These are phyloP conservation scores for Suaeda aralocaspica DNA, from an alignment of 148 eudicot species.

Conservation along the genomic window DNA sequence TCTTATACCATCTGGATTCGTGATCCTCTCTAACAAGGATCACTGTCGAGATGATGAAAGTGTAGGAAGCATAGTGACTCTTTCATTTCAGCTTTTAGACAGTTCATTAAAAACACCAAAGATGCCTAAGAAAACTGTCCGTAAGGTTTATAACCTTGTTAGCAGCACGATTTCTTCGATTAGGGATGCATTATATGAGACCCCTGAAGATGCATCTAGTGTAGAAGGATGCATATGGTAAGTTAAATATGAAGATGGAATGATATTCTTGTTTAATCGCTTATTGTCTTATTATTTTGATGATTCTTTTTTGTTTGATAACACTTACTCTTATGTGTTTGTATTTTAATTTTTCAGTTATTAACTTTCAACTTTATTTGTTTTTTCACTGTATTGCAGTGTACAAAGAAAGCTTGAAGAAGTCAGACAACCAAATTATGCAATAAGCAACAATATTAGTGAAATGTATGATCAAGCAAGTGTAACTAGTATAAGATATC, in stretches of 20 bases:
- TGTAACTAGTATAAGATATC: not conserved
- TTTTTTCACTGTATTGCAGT: not conserved
- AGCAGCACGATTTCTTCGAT: slow-evolving; percentile 28
- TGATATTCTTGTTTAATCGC: no score
- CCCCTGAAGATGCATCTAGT: slow-evolving; percentile 10
- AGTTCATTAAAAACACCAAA: slow-evolving; percentile 20
- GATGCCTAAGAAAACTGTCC: slow-evolving; percentile 26
- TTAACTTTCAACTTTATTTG: not conserved
- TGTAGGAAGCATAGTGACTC: slow-evolving; percentile 35
- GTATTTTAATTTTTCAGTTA: not conserved
- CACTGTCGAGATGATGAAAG: slow-evolving; percentile 5
- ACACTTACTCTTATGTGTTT: not conserved
- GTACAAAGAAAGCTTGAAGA: not conserved
- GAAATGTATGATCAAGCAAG: not conserved
- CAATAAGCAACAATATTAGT: slow-evolving; percentile 2
- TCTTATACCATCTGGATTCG: slow-evolving; percentile 48
- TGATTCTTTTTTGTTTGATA: no score
- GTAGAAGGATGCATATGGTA: slow-evolving; percentile 8
- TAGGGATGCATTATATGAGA: slow-evolving; percentile 26
- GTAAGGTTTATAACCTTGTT: slow-evolving; percentile 30
- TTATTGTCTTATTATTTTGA: no score
- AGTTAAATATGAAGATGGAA: not conserved
- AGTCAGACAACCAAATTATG: not conserved
- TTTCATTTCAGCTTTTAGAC: slow-evolving; percentile 42
- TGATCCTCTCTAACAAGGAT: slow-evolving; percentile 27